Evolutionary conservation across 1,284 basidiomycete genomes (phyloP), one percentile per base, ranked within the genome.

Genomic region (Puccinia brachypodii): DNA sequence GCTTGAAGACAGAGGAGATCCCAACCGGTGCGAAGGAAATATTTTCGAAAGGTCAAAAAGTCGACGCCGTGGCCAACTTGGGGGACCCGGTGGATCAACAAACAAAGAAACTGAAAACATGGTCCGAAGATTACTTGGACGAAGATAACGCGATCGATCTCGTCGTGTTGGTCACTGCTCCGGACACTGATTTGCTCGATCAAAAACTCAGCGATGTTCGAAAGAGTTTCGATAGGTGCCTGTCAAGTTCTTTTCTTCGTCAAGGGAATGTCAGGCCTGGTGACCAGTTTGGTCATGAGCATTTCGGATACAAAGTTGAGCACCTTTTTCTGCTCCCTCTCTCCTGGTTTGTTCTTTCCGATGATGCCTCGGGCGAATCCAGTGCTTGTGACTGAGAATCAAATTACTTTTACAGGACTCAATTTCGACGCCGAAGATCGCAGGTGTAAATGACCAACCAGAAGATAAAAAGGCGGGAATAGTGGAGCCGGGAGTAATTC

Each of bases 261-360:
- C 25, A 76, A 22, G 60, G 74, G 2, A 42, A 60, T 31, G 74
- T 76, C 25, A 60, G 74, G 42, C 74, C 74, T 62, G 74, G 74
- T 13, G 25, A 47, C n/a, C 50, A 36, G 28, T 53, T 36, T 25
- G 58, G 58, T 33, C 33, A 76, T 28, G 74, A 76, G 40, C 74
- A 76, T 28, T 76, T 76, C 40, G 74, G 74, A 8, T 76, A 11
- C 36, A 22, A 13, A 19, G 72, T 74, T 64, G 31, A n/a, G 62
- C 36, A 28, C 36, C 25, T 36, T 25, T 3, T 33, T 71, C 28
- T 22, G 9, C 44, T 28, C 2, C 6, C 22, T 50, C n/a, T 38
- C n/a, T 44, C 11, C 16, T 6, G 9, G 2, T 6, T 25, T 28
- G 13, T 47, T 25, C 25, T 53, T 11, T 33, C 3, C 50, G 33